Base-by-base conservation (phyloP, 352 stramenopile genomes). In the Pythium rishiriense region DNA sequence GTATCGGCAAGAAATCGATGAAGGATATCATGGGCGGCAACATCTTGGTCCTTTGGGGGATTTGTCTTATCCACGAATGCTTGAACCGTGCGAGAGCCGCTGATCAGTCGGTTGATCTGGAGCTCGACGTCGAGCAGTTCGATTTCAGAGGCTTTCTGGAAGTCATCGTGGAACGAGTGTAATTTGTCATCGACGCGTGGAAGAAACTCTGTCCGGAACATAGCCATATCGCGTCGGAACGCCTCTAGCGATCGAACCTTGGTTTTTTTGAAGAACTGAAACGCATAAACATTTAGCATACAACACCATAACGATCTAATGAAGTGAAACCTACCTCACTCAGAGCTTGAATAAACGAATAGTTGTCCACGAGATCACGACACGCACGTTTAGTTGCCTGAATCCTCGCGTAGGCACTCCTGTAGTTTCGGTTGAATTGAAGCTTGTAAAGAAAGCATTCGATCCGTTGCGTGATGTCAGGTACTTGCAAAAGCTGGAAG, bases 381-480 rank as follows among this genome's bases (percentile, higher is more conserved):
- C 81, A 92, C 2, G 81, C 79, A 41, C 79, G 78, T 55, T 87
- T 88, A 3, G 89, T 74, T 7, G 85, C 48, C 46, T 87, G 70
- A 37, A 92, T 75, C 31, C 74, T 76, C 0, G 64, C 62, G 17
- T 86, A 66, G 21, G 88, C 56, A 10, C 56, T 81, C 14, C 68
- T 72, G 25, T 84, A 74, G 19, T 42, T 81, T 1, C 74, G 70
- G 17, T 43, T 37, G 47, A 92, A 92, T 68, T 87, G 79, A 39
- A 92, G 75, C 59, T 90, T 92, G 68, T 87, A 92, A 29, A 90
- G 58, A 19, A 92, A 89, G 65, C 83, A 87, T 26, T 92, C 79
- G 48, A 92, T 89, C 19, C 81, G 76, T 35, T 79, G 66, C 19
- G 81, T 69, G 63, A 90, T 81, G 9, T 75, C 63, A 8, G 79